These are phyloP conservation scores for Staphylotrichum longicolle DNA, from an alignment of 495 filamentous ascomycete species.

Conservation along the genomic window DNA sequence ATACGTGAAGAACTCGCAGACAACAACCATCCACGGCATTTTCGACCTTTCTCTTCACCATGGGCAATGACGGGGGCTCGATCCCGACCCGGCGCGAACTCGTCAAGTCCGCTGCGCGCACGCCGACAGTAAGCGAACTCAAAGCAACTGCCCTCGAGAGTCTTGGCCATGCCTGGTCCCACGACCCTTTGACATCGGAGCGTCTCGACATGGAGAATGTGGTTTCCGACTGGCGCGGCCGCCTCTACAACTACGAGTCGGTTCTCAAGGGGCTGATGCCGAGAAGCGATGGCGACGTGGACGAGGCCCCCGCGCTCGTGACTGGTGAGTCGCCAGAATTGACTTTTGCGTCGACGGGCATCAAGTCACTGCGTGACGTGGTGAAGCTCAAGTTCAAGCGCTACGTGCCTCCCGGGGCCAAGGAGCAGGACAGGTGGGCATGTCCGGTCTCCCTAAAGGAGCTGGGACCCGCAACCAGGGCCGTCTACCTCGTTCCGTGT, in stretches of 20 bases:
- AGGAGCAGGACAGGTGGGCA: slow-evolving; percentile 59
- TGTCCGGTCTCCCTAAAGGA: slow-evolving; percentile 88
- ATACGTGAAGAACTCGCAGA: background rate
- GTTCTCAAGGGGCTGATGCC: slow-evolving; percentile 78
- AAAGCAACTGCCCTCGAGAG: slow-evolving; percentile 84
- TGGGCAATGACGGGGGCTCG: slow-evolving; percentile 91
- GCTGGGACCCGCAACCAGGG: slow-evolving; percentile 72
- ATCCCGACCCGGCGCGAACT: slow-evolving; percentile 96
- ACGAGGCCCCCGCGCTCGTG: slow-evolving; percentile 15
- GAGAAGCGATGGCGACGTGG: slow-evolving; percentile 40
- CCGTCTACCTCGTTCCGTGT: slow-evolving; percentile 91
- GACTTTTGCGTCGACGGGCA: slow-evolving; percentile 63
- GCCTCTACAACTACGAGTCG: slow-evolving; percentile 93
- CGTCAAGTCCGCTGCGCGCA: slow-evolving; percentile 80
- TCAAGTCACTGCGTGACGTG: slow-evolving; percentile 82
- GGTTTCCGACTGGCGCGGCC: slow-evolving; percentile 81
- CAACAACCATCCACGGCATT: background rate
- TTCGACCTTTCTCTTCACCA: slow-evolving; percentile 34
- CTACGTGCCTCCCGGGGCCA: slow-evolving; percentile 44
- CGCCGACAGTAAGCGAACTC: slow-evolving; percentile 79
- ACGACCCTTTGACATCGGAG: slow-evolving; percentile 79
- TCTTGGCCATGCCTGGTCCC: slow-evolving; percentile 79
- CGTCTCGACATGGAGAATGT: slow-evolving; percentile 65
- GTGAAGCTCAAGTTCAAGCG: slow-evolving; percentile 80
- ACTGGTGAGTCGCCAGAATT: slow-evolving; percentile 45